Percentiles rank a stretch among this genome's conserved stretches.
These are phyloP conservation scores for Fusarium xyrophilum DNA, from an alignment of 2,329 filamentous ascomycete genomes.

Conservation along the genomic window DNA sequence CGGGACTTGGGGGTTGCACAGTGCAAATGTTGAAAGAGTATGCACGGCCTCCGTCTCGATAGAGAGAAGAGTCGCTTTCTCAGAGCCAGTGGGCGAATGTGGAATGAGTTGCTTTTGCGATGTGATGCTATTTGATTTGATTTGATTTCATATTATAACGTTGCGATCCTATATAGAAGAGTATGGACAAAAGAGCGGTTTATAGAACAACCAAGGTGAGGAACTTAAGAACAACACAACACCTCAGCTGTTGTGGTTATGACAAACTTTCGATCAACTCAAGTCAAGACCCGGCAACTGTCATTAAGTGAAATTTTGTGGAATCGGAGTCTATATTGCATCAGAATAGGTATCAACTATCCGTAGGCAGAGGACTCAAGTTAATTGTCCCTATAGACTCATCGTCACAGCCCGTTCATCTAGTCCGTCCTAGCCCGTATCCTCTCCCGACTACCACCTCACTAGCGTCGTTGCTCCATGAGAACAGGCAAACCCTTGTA, in stretches of 20 bases:
- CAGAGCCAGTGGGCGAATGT: constrained; percentile 12
- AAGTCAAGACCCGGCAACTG: background rate
- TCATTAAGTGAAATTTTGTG: background rate
- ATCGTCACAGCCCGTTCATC: constrained; percentile 21
- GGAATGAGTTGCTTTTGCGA: constrained; percentile 19
- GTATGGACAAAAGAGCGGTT: background rate
- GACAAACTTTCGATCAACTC: background rate
- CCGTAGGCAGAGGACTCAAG: background rate
- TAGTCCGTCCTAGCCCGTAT: constrained; percentile 18
- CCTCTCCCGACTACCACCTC: constrained; percentile 31
- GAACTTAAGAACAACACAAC: background rate
- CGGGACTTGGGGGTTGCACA: constrained; percentile 32
- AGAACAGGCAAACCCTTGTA: constrained; percentile 27
- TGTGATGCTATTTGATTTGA: constrained; percentile 2
- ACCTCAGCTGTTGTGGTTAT: background rate
- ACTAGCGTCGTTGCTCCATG: constrained; percentile 27
- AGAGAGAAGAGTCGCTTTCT: constrained; percentile 22
- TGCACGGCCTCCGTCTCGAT: constrained; percentile 37
- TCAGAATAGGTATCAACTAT: background rate
- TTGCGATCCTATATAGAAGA: background rate
- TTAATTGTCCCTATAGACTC: constrained; percentile 9
- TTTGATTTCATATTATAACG: background rate
- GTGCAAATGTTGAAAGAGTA: constrained; percentile 28
- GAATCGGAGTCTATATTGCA: background rate
- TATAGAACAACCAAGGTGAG: background rate